These are phyloP conservation scores for Immersiporthe knoxdaviesiana DNA, from an alignment of 2,329 filamentous ascomycete genomes.

Conservation along the genomic window DNA sequence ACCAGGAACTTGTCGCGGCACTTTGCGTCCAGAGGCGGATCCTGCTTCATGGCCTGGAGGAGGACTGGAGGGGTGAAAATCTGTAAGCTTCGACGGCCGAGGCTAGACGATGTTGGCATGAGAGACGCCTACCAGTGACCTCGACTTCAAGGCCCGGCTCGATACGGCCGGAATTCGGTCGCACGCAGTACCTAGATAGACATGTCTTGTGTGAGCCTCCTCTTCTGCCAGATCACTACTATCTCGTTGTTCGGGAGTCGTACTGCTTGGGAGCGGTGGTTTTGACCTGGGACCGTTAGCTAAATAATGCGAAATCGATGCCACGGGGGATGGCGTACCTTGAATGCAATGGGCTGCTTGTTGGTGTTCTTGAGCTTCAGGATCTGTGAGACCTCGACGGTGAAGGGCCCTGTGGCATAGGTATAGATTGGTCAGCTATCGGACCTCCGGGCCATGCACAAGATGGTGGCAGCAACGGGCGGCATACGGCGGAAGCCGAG, in stretches of 20 bases:
- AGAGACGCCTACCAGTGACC: slow-evolving; percentile 74
- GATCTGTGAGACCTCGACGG: slow-evolving; percentile 65
- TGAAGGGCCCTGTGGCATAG: slow-evolving; percentile 62
- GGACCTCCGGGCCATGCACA: not conserved
- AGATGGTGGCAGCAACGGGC: not conserved
- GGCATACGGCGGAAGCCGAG: slow-evolving; percentile 88
- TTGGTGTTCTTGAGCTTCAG: slow-evolving; percentile 69
- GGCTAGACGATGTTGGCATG: not conserved
- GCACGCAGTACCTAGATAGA: slow-evolving; percentile 82
- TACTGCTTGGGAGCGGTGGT: slow-evolving; percentile 99
- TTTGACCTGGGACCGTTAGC: slow-evolving; percentile 74
- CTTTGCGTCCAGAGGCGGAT: slow-evolving; percentile 81
- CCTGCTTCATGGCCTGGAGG: slow-evolving; percentile 96
- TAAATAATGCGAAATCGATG: slow-evolving; percentile 1
- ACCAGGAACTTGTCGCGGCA: slow-evolving; percentile 98
- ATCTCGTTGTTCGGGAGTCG: slow-evolving; percentile 41
- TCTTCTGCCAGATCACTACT: slow-evolving; percentile 29
- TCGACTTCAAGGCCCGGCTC: slow-evolving; percentile 88
- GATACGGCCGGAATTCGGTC: slow-evolving; percentile 95
- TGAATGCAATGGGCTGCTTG: slow-evolving; percentile 67
- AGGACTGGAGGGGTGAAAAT: slow-evolving; percentile 65
- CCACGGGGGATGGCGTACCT: slow-evolving; percentile 52
- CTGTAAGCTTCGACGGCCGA: slow-evolving; percentile 18
- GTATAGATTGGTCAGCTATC: slow-evolving; percentile 31
- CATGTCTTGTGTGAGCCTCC: slow-evolving; percentile 33